phyloP scores from a whole-genome alignment of 371 early-diverging fungal species.

The Apophysomyces trapeziformis region DNA sequence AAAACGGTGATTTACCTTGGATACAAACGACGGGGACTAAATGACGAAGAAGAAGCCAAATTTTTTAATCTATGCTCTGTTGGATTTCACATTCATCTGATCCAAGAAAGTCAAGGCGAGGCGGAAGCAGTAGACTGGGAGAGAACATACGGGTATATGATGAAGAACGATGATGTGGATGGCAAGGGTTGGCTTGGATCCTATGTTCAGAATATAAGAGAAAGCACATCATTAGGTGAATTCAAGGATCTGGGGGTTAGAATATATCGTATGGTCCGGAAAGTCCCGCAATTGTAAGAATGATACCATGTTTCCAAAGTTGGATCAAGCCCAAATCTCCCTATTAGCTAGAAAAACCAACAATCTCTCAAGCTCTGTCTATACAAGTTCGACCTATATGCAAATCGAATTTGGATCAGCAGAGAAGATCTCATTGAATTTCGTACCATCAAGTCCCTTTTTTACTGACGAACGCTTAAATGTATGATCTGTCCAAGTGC shows the following conservation, averaged over 20 bases:
- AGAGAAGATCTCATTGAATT: too few species aligned
- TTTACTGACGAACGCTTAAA: too few species aligned
- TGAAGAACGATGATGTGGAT: constrained; percentile 9
- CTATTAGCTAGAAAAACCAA: too few species aligned
- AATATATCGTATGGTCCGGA: not conserved
- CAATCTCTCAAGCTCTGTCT: too few species aligned
- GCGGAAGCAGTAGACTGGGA: constrained; percentile 16
- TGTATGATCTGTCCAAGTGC: too few species aligned
- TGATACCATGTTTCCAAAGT: too few species aligned
- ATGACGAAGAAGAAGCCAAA: constrained; percentile 34
- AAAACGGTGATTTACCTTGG: constrained; percentile 53
- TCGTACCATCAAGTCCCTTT: too few species aligned
- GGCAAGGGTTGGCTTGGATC: constrained; percentile 23
- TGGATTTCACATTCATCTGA: constrained; percentile 20
- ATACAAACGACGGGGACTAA: constrained; percentile 57
- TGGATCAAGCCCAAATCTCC: too few species aligned
- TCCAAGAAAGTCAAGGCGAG: not conserved
- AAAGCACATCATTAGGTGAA: not conserved
- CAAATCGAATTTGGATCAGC: too few species aligned
- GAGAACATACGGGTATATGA: constrained; percentile 13
- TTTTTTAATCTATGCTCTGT: constrained; percentile 45
- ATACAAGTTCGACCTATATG: too few species aligned
- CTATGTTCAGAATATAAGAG: constrained; percentile 7
- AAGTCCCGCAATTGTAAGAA: too few species aligned
- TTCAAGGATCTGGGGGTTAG: not conserved